phyloP scores from a whole-genome alignment of 2,329 filamentous ascomycete genomes.

The Geoglossum cookeanum region DNA sequence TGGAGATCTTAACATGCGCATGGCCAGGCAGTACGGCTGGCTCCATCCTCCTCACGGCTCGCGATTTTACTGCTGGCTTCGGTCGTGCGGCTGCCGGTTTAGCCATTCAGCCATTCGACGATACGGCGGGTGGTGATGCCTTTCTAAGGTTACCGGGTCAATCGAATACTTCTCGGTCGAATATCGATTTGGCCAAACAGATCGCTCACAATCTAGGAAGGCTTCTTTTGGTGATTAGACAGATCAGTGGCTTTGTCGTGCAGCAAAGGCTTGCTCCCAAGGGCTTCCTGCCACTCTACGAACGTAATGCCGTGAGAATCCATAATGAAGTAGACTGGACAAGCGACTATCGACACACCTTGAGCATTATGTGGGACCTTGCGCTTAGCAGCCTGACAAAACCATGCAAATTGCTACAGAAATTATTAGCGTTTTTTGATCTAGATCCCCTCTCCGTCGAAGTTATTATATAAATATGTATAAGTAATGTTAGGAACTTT shows the following conservation, averaged over 20 bases:
- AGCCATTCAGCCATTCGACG: constrained; percentile 8
- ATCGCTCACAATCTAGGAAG: constrained; percentile 14
- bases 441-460: constrained; percentile 8
- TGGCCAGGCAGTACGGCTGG: constrained; percentile 13
- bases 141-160: not conserved
- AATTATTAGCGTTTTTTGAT: constrained; percentile 15
- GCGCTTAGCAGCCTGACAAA: constrained; percentile 13
- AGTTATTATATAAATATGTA: too few species aligned
- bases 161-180: not conserved
- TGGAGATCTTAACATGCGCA: constrained; percentile 11
- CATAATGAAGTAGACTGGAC: constrained; percentile 11
- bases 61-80: constrained; percentile 10
- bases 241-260: constrained; percentile 16
- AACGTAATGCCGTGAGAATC: constrained; percentile 14
- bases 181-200: constrained; percentile 6
- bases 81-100: constrained; percentile 5
- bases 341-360: constrained; percentile 15
- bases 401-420: constrained; percentile 11
- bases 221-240: constrained; percentile 15
- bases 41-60: constrained; percentile 14
- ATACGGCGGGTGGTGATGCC: constrained; percentile 4
- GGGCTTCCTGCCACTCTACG: constrained; percentile 15
- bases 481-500: too few species aligned
- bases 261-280: constrained; percentile 12
- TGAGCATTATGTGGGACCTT: constrained; percentile 16